Base-by-base conservation (phyloP, 2,329 filamentous ascomycete species). In the Elsinoe batatas region DNA sequence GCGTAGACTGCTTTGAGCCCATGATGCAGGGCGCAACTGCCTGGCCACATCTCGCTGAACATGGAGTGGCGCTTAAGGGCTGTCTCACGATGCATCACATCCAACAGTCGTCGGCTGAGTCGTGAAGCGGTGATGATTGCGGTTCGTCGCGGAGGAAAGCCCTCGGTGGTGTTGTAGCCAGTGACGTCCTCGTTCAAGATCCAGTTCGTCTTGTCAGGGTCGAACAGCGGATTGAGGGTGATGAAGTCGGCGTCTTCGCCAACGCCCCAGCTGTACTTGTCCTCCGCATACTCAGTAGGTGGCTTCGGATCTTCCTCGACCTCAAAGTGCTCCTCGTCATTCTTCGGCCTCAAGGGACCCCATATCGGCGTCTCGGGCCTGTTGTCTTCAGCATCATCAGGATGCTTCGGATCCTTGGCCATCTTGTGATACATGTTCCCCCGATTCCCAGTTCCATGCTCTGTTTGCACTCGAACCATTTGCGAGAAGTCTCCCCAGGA, bases 1-100 rank as follows among this genome's bases (percentile, higher is more conserved):
- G 75, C 76, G 62, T 84, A 88, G 0, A 88, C 83, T 18, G 85
- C 87, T 70, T 91, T 91, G 63, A 88, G 75, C 1, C 87, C 86
- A 64, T 88, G 86, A 62, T 89, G 86, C 4, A 91, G 73, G 0
- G 85, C 84, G 65, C 82, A 78, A 0, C 78, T 80, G 0, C 84
- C 78, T 1, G 85, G 85, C 71, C 85, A 89, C 87, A 91, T 91
- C 68, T 91, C 87, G 22, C 79, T 81, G 67, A 87, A 90, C 84
- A 84, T 89, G 68, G 76, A 83, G 68, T 83, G 86, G 60, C 81
- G 82, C 62, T 80, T 75, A 26, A 78, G 76, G 68, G 84, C 82
- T 3, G 83, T 85, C 64, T 89, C 85, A 61, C 86, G 79, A 69
- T 91, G 87, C 84, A 91, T 90, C 4, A 81, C 81, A 44, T 77